phyloP scores from a whole-genome alignment of 768 basidiomycete species.

The Psilocybe subaeruginosa region DNA sequence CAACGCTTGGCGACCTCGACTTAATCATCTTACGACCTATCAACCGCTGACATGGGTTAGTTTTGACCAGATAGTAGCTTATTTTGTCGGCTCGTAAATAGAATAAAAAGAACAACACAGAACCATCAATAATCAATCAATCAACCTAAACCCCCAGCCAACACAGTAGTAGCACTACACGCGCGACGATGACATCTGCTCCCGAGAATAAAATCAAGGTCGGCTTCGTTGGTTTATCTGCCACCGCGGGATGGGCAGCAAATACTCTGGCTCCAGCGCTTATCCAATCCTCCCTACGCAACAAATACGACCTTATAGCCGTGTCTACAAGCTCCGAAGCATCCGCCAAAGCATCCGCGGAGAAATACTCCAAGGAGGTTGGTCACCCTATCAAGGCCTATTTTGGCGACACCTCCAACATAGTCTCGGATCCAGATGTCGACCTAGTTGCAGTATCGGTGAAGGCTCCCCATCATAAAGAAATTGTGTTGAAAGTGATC shows the following conservation, averaged over 20 bases:
- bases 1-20: no score
- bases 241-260: conserved; percentile 33
- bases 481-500: conserved; percentile 32
- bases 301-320: conserved; percentile 32
- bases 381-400: conserved; percentile 35
- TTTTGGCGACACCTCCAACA: conserved; percentile 29
- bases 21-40: no score
- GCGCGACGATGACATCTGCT: no score
- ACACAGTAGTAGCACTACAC: no score
- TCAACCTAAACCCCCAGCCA: no score
- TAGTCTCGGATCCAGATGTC: conserved; percentile 38
- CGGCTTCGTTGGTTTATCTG: conserved; percentile 37
- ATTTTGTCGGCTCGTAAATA: no score
- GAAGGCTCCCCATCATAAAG: conserved; percentile 32
- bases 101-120: no score
- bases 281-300: conserved; percentile 17
- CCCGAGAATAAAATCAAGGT: conserved; percentile 11
- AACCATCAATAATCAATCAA: no score
- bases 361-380: conserved; percentile 29
- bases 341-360: conserved; percentile 32
- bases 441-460: conserved; percentile 39
- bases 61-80: no score
- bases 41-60: no score
- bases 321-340: conserved; percentile 35
- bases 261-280: conserved; percentile 28